Evolutionary conservation across 305 asterid genomes (phyloP), one percentile per base, ranked within the genome.

Genomic region (Fraxinus ornus): DNA sequence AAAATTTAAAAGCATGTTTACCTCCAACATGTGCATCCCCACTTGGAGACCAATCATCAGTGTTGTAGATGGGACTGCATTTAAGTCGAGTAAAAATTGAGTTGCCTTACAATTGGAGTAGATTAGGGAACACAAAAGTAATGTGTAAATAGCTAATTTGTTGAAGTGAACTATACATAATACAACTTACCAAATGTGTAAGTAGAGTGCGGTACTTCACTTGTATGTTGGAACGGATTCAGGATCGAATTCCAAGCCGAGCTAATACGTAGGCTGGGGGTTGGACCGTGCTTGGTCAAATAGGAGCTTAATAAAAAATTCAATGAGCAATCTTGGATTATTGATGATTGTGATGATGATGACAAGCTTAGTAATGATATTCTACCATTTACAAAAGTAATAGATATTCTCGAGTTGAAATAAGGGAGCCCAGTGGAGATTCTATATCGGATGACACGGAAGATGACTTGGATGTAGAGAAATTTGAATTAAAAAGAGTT

Each of bases 21-120:
- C 98, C 98, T 17, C 99, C 97, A 60, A 75, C 97, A 41, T 92
- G 94, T 39, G 92, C 97, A 74, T 92, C 98, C 49, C 98, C 99
- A 21, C 76, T 85, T 32, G 97, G 96, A 78, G 98, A 83, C 97
- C 95, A 95, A 0, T 94, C 97, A 0, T 84, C 60, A 72, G 82
- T 76, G 88, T 94, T 12, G 89, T 82, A 93, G 87, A 94, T 94
- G 22, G 96, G 99, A 77, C 99, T 95, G 97, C 64, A 57, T 52
- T 52, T 52, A 19, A 55, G 26, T n/a, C 26, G 66, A 55, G 0
- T 7, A 52, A n/a, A 52, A n/a, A 52, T 17, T 52, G 64, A 52
- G 64, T 52, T 52, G 64, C 24, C 24, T 52, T 52, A 17, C 17
- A 5, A 52, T 52, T 52, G 24, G 64, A 52, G 64, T 52, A n/a